These are phyloP conservation scores for Periconia macrospinosa DNA, from an alignment of 2,329 filamentous ascomycete genomes.

Conservation along the genomic window DNA sequence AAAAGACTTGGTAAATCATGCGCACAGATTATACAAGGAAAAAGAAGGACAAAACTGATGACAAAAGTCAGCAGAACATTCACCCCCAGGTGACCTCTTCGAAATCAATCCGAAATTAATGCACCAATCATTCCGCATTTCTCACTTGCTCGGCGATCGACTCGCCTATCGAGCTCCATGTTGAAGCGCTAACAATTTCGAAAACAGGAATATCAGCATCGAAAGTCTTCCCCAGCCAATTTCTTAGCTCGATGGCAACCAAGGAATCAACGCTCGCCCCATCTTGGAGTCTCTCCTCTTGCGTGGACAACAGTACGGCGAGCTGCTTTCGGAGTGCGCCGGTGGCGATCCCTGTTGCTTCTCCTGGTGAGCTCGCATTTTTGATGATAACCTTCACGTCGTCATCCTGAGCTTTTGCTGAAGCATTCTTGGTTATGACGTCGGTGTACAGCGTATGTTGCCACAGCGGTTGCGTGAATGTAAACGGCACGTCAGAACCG, in stretches of 20 bases:
- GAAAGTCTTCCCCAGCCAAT: neutral
- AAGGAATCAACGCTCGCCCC: neutral
- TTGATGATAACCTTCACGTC: neutral
- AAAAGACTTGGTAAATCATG: no score
- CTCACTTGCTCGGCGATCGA: no score
- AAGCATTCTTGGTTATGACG: neutral
- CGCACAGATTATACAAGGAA: no score
- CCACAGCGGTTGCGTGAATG: neutral
- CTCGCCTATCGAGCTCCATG: no score
- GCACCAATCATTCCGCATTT: no score
- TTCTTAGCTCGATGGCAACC: neutral
- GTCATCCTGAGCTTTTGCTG: neutral
- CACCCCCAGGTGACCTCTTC: no score
- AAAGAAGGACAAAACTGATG: no score
- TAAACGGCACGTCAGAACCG: neutral
- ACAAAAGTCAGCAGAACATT: no score
- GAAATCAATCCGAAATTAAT: no score
- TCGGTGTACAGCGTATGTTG: neutral
- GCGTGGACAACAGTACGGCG: neutral
- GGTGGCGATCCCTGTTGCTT: neutral
- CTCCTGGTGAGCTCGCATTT: neutral
- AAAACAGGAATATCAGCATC: neutral
- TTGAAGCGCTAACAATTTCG: neutral
- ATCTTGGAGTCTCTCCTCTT: no score
- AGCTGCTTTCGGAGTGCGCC: neutral